These are phyloP conservation scores for Quercus robur DNA, from an alignment of 306 rosid species.

Conservation along the genomic window DNA sequence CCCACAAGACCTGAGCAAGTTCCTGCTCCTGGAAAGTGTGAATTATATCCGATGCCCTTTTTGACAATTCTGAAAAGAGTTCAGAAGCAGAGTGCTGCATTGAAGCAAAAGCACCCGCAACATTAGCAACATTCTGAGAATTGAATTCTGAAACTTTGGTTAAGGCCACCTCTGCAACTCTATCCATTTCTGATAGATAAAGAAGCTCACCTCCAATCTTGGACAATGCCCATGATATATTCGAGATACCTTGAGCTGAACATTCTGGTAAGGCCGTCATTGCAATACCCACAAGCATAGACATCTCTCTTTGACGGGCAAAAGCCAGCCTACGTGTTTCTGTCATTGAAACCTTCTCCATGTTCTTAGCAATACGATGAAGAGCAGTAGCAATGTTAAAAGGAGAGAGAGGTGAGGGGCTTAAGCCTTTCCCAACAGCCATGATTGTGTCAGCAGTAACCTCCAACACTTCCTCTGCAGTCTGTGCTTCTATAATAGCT, in stretches of 20 bases:
- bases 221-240: conserved; percentile 88
- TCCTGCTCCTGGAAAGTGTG: conserved; percentile 87
- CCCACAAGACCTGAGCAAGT: conserved; percentile 92
- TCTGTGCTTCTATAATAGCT: conserved; percentile 68
- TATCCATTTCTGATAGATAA: conserved; percentile 90
- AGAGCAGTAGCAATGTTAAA: conserved; percentile 89
- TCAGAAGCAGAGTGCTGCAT: conserved; percentile 88
- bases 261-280: conserved; percentile 83
- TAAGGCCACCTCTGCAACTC: conserved; percentile 83
- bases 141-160: conserved; percentile 72
- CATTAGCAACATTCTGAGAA: conserved; percentile 87
- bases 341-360: conserved; percentile 78
- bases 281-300: conserved; percentile 82
- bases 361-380: conserved; percentile 91
- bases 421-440: conserved; percentile 85
- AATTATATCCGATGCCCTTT: conserved; percentile 62
- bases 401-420: conserved; percentile 91
- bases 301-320: conserved; percentile 89
- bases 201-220: conserved; percentile 89
- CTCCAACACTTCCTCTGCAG: conserved; percentile 81
- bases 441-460: conserved; percentile 61
- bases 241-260: conserved; percentile 88
- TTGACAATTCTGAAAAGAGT: conserved; percentile 65
- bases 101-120: conserved; percentile 90
- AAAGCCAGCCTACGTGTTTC: conserved; percentile 72